Percentiles rank a stretch among this genome's conserved stretches.
These are phyloP conservation scores for Nicotiana benthamiana DNA, from an alignment of 257 asterid genomes.

Conservation along the genomic window DNA sequence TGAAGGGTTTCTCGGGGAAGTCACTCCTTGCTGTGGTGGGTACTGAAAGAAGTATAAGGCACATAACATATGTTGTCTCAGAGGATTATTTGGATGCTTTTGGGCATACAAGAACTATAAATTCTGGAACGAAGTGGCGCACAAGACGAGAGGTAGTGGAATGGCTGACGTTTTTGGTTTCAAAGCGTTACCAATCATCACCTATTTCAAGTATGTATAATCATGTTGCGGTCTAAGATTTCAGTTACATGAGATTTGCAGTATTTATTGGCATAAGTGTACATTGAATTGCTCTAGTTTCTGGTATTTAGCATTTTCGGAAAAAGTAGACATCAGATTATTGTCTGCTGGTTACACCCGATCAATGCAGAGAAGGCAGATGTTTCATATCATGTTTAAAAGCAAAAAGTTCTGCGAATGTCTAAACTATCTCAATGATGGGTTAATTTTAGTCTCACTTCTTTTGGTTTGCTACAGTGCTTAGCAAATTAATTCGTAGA, in stretches of 20 bases:
- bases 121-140: constrained; percentile 32
- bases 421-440: not conserved
- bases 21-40: constrained; percentile 40
- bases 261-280: not conserved
- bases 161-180: constrained; percentile 27
- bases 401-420: not conserved
- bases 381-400: not conserved
- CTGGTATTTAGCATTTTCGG: not conserved
- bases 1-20: constrained; percentile 22
- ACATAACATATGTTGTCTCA: constrained; percentile 25
- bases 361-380: not conserved
- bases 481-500: not conserved
- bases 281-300: not conserved
- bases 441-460: not conserved
- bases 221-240: not conserved
- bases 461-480: not conserved
- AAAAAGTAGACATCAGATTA: not conserved
- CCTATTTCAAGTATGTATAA: constrained; percentile 28
- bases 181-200: constrained; percentile 18
- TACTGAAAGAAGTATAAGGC: constrained; percentile 26
- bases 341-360: too few species aligned
- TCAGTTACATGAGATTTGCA: constrained; percentile 3
- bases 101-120: constrained; percentile 19
- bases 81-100: constrained; percentile 30
- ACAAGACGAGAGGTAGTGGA: constrained; percentile 28